Evolutionary conservation across 2,329 filamentous ascomycete species (phyloP).

Genomic region (Fusarium chlamydosporum): DNA sequence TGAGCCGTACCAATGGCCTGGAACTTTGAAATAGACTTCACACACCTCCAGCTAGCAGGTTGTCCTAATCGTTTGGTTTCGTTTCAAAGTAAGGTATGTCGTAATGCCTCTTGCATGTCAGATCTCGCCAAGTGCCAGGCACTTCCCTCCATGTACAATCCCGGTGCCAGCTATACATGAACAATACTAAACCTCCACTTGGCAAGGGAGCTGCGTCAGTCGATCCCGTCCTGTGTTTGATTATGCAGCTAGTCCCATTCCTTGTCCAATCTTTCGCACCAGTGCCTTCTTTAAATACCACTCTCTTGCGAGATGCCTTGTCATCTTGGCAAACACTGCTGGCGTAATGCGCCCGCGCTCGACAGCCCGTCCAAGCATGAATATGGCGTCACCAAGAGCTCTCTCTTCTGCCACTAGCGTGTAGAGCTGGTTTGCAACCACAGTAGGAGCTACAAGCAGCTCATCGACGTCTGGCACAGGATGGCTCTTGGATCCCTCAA

Average conservation of each 20-base stretch:
- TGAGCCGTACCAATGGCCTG: conserved; percentile 18
- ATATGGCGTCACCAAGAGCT: conserved; percentile 87
- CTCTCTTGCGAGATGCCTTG: conserved; percentile 79
- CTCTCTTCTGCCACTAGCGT: conserved; percentile 89
- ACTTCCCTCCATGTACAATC: conserved; percentile 9
- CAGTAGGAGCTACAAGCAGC: conserved; percentile 90
- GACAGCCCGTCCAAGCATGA: conserved; percentile 81
- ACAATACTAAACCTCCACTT: conserved; percentile 40
- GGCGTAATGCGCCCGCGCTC: conserved; percentile 79
- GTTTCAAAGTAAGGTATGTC: conserved; percentile 20
- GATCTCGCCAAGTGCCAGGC: conserved; percentile 11
- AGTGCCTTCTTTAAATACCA: conserved; percentile 88
- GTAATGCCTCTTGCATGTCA: conserved; percentile 22
- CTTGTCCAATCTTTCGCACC: conserved; percentile 80
- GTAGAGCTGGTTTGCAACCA: conserved; percentile 94
- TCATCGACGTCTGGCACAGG: conserved; percentile 86
- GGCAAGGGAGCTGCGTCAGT: conserved; percentile 16
- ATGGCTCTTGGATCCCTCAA: conserved; percentile 78
- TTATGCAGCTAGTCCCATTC: conserved; percentile 74
- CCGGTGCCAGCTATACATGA: conserved; percentile 18
- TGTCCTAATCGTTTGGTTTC: conserved; percentile 9
- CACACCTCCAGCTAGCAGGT: conserved; percentile 26
- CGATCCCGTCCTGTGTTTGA: conserved; percentile 6
- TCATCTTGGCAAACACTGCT: conserved; percentile 83
- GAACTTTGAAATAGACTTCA: conserved; percentile 23